Evolutionary conservation across 176 grass and related monocot species (phyloP), one percentile per base, ranked within the genome.

Genomic region (Ampelocalamus luodianensis): DNA sequence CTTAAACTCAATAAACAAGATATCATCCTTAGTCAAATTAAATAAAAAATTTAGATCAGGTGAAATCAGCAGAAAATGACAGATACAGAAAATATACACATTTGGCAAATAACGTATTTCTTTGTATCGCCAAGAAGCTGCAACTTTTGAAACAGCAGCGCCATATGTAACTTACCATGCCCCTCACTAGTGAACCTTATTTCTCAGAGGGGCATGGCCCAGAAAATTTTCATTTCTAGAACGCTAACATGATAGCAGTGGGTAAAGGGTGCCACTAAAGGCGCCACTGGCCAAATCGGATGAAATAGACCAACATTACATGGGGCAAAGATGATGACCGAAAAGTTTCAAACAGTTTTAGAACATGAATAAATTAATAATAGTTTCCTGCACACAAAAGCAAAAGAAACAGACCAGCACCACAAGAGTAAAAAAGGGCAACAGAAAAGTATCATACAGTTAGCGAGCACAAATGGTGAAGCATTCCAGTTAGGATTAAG

Each of bases 241-340:
- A 66, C 61, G 36, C 67, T 40, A 77, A 54, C 14, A 71, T 62
- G 29, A 40, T 62, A 70, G 36, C 62, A 50, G 48, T 65, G 32
- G 56, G 74, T 76, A 51, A 79, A 79, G 66, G 22, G 62, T 23
- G 12, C 40, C 27, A 61, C n/a, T 76, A 51, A 85, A 77, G 23
- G 36, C 2, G 10, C 9, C 23, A 22, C 23, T 44, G 26, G 15
- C 65, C 60, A 67, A 55, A 49, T 62, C 6, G 71, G 69, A 51
- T 54, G 51, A 54, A 54, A 54, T 59, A 23, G 10, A n/a, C 55
- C 55, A 59, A 23, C 32, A 69, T 68, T 80, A 76, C 53, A 80
- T 50, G 36, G 6, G 69, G 64, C 22, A 46, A 87, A 46, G 18
- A 76, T 59, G 22, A 59, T 27, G 37, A 10, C 56, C 29, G 18